phyloP scores from a whole-genome alignment of 2,329 filamentous ascomycete species.

The Septoria linicola region DNA sequence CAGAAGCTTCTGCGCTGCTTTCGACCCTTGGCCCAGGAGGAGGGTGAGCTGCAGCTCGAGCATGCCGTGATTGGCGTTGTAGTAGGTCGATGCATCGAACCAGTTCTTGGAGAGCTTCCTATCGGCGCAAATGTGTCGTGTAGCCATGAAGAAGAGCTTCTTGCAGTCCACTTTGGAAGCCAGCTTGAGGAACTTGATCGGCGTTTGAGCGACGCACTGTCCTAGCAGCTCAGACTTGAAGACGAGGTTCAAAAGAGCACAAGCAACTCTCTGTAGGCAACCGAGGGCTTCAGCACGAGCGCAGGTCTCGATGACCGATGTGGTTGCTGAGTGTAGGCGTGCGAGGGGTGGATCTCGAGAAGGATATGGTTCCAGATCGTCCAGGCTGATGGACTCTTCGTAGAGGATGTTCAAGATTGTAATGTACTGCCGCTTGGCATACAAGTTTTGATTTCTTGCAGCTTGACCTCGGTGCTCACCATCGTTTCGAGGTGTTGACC shows the following conservation, averaged over 20 bases:
- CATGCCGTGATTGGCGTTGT: background rate
- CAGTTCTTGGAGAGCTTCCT: background rate
- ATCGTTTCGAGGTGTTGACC: background rate
- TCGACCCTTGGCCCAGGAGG: background rate
- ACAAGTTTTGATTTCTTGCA: conserved; percentile 5
- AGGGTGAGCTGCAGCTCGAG: background rate
- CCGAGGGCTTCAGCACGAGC: conserved; percentile 3
- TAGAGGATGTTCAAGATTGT: conserved; percentile 6
- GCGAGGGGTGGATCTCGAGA: background rate
- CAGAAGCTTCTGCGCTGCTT: background rate
- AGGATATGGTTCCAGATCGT: conserved; percentile 1
- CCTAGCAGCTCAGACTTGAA: background rate
- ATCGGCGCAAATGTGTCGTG: background rate
- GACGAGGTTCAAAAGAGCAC: background rate
- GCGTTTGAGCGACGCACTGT: background rate
- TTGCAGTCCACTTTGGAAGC: background rate
- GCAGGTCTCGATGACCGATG: conserved; percentile 3
- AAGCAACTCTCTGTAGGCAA: background rate
- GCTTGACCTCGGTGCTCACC: background rate
- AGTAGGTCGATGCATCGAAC: background rate
- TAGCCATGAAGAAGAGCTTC: background rate
- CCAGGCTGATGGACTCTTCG: background rate
- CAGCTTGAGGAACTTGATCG: conserved; percentile 4
- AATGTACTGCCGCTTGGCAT: conserved; percentile 8
- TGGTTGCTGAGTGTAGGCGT: background rate